phyloP scores from a whole-genome alignment of 176 grass and related monocot species.

The Zea luxurians region DNA sequence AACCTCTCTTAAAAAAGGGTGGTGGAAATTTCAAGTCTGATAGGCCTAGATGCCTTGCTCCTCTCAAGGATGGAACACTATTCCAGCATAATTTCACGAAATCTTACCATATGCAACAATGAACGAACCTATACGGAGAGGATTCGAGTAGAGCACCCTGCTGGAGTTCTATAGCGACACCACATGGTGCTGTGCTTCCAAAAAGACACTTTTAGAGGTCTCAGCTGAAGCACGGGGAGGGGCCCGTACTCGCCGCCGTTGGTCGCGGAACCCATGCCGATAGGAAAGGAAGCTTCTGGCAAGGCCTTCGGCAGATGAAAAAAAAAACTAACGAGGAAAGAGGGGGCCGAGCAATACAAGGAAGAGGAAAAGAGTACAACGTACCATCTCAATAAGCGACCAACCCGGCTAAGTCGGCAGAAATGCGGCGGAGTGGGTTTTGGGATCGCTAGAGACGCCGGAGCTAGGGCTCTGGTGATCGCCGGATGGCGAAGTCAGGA shows the following conservation, averaged over 20 bases:
- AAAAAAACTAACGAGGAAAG: background rate
- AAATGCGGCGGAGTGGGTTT: background rate
- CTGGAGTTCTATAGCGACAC: background rate
- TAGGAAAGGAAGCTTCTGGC: background rate
- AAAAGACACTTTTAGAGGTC: background rate
- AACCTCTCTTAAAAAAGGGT: no score
- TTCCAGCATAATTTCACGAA: background rate
- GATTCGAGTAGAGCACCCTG: background rate
- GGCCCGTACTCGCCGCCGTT: background rate
- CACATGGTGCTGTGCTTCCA: background rate
- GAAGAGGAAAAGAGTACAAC: background rate
- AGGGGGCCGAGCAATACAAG: background rate
- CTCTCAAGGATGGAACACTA: background rate
- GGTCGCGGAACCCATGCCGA: background rate
- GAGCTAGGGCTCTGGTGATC: conserved; percentile 1
- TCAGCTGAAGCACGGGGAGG: background rate
- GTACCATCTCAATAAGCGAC: conserved; percentile 35
- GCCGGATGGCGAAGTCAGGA: background rate
- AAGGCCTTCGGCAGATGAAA: background rate
- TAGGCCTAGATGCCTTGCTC: background rate
- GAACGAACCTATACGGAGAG: background rate
- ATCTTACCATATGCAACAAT: background rate
- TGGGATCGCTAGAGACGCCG: background rate
- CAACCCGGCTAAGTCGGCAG: background rate
- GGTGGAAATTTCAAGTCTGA: background rate